These are phyloP conservation scores for Nicotiana noctiflora DNA, from an alignment of 257 asterid species.

Conservation along the genomic window DNA sequence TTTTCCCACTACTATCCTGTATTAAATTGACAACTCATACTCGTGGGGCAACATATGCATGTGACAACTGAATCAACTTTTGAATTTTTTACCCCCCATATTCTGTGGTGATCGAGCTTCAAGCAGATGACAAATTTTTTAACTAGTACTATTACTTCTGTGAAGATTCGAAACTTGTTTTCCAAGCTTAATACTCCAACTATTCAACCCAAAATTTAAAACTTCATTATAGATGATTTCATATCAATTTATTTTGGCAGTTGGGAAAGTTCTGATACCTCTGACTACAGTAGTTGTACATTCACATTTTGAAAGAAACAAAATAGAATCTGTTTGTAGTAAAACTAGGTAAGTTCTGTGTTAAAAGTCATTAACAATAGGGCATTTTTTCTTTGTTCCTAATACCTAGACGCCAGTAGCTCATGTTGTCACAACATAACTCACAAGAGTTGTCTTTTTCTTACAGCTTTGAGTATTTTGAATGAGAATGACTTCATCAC, in stretches of 20 bases:
- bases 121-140: not conserved
- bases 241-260: not conserved
- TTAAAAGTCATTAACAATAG: not conserved
- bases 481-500: not conserved
- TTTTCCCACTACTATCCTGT: not conserved
- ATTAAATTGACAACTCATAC: conserved; percentile 1
- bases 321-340: not conserved
- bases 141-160: not conserved
- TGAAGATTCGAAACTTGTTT: not conserved
- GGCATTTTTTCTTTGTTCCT: not conserved
- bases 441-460: not conserved
- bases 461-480: not conserved
- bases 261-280: not conserved
- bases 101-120: not conserved
- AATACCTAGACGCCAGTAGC: not conserved
- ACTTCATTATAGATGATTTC: not conserved
- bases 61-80: not conserved
- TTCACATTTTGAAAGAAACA: not conserved
- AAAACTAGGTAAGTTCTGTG: not conserved
- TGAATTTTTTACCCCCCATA: not conserved
- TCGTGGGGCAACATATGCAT: not conserved
- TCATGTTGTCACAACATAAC: not conserved
- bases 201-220: not conserved
- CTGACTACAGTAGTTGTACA: not conserved
- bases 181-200: not conserved